A percentile compares a stretch with the other conserved stretches of the same genome.
phyloP scores from a whole-genome alignment of 208 protist species.

The Crithidia fasciculata region DNA sequence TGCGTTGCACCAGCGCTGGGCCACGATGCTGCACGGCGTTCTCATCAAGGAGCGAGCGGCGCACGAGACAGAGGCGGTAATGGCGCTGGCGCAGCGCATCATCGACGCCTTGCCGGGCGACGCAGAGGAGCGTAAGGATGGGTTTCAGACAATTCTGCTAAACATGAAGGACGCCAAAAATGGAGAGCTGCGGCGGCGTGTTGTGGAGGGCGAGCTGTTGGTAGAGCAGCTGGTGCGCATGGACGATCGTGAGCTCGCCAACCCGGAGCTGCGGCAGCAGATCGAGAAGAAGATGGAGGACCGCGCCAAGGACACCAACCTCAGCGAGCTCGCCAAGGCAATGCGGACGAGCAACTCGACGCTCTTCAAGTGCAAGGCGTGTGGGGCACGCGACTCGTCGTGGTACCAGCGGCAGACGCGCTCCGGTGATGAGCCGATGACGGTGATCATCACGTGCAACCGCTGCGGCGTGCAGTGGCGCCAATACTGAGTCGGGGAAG shows the following conservation, averaged over 20 bases:
- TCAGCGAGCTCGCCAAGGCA: constrained; percentile 78
- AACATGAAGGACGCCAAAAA: constrained; percentile 82
- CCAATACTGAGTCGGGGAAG: constrained; percentile 40
- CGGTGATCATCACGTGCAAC: constrained; percentile 95
- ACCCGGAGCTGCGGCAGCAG: constrained; percentile 69
- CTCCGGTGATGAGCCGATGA: constrained; percentile 98
- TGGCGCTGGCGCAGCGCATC: constrained; percentile 50
- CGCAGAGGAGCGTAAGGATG: constrained; percentile 53
- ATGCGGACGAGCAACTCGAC: constrained; percentile 65
- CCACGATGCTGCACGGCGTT: constrained; percentile 36
- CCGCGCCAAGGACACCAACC: constrained; percentile 81
- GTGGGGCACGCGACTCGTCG: constrained; percentile 82
- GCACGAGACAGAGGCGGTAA: constrained; percentile 44
- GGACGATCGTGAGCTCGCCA: constrained; percentile 77
- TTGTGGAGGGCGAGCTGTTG: constrained; percentile 66
- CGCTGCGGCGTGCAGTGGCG: constrained; percentile 87
- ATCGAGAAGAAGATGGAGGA: constrained; percentile 73
- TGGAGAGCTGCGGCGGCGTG: constrained; percentile 47
- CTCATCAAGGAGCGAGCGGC: constrained; percentile 47
- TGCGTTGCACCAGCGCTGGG: constrained; percentile 48
- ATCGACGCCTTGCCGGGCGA: constrained; percentile 62
- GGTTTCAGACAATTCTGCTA: constrained; percentile 69
- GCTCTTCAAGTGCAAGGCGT: constrained; percentile 89
- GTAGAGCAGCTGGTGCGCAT: constrained; percentile 79
- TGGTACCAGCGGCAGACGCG: constrained; percentile 97